These are phyloP conservation scores for Aspergillus transmontanensis DNA, from an alignment of 2,329 filamentous ascomycete species.

Conservation along the genomic window DNA sequence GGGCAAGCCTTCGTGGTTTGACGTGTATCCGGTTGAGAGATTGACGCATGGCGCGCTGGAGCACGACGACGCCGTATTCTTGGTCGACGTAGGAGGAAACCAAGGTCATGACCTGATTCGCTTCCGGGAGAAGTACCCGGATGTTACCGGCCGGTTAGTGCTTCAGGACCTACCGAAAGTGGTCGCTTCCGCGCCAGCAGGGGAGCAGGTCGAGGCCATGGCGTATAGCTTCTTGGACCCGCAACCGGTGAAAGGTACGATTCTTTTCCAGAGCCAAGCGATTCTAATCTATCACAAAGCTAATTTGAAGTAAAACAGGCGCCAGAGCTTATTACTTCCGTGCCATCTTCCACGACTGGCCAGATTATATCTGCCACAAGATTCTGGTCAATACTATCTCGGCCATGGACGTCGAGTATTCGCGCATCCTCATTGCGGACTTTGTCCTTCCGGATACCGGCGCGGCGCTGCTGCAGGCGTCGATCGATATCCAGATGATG, in stretches of 20 bases:
- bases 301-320: slow-evolving; percentile 17
- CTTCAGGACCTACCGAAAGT: slow-evolving; percentile 45
- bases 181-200: slow-evolving; percentile 14
- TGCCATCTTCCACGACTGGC: slow-evolving; percentile 43
- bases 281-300: background rate
- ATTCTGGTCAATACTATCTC: slow-evolving; percentile 36
- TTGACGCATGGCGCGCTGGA: slow-evolving; percentile 26
- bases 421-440: slow-evolving; percentile 39
- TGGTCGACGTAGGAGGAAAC: slow-evolving; percentile 48
- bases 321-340: slow-evolving; percentile 41
- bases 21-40: slow-evolving; percentile 33
- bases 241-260: slow-evolving; percentile 34
- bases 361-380: slow-evolving; percentile 33
- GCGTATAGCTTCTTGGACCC: slow-evolving; percentile 36
- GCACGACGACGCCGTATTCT: slow-evolving; percentile 31
- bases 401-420: slow-evolving; percentile 35
- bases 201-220: slow-evolving; percentile 32
- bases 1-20: slow-evolving; percentile 34
- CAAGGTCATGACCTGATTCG: slow-evolving; percentile 41
- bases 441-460: slow-evolving; percentile 37
- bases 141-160: slow-evolving; percentile 38
- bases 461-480: slow-evolving; percentile 30
- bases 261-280: background rate
- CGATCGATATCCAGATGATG: slow-evolving; percentile 44
- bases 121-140: slow-evolving; percentile 34